Base-by-base conservation (phyloP, 208 protist genomes). In the Trypanosoma conorhini region DNA sequence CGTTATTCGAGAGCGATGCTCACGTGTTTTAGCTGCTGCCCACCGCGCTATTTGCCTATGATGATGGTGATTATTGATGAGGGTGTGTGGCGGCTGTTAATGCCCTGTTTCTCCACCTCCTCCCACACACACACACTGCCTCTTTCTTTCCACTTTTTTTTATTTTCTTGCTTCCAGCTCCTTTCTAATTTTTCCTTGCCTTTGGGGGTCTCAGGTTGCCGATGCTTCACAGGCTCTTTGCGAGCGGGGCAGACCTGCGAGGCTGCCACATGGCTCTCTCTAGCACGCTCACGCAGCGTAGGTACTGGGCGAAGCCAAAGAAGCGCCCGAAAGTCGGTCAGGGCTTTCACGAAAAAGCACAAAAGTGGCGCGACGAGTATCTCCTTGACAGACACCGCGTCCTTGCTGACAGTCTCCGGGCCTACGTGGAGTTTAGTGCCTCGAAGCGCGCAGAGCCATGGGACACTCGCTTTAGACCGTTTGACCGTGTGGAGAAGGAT, bases 401-500 rank as follows among this genome's bases (percentile, higher is more conserved):
- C 0, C 72, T 96, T 33, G 91, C 91, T 2, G 88, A 96, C 72
- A 93, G 88, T 68, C 75, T 96, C 26, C 82, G 88, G 17, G 82
- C 85, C 1, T 97, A 97, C 73, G 92, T 97, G 13, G 88, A 95
- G 57, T 95, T 94, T 64, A 94, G 89, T 77, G 77, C 87, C 1
- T 88, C 89, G 22, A 92, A 87, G 67, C 87, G 92, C 0, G 56
- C 74, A n/a, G 87, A 94, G 68, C 92, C 92, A 61, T 97, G 89
- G 88, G 92, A 97, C 70, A 92, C 92, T 26, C 89, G 92, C 28
- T 97, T 95, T 78, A 82, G 76, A 13, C 92, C 92, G 0, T 97
- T 97, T 80, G 92, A 97, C 72, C 83, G 92, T 57, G 86, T 92
- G 17, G 89, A 95, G 67, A 95, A 91, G 56, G 92, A 97, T 72